Conservation (phyloP, 352 stramenopile genomes). For the Stephanocyclus meneghinianus region DNA sequence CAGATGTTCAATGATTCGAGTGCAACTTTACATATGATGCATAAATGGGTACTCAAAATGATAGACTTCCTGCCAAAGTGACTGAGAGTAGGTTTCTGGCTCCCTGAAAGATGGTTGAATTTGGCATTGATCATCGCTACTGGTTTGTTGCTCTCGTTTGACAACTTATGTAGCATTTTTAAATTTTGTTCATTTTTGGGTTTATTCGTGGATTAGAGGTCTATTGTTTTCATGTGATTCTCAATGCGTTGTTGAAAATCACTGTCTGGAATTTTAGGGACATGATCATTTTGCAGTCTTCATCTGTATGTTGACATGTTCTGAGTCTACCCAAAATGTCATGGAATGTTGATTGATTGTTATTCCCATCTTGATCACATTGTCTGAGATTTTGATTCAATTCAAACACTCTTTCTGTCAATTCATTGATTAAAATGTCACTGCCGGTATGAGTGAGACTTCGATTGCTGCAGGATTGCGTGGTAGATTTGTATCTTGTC, state of each 20-base stretch:
- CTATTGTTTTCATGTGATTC: not conserved
- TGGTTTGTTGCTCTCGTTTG: not conserved
- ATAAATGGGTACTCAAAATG: too few species aligned
- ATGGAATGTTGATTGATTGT: not conserved
- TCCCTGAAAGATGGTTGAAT: too few species aligned
- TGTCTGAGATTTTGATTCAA: not conserved
- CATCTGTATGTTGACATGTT: not conserved
- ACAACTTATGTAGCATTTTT: not conserved
- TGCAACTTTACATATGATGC: too few species aligned
- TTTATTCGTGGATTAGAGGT: not conserved
- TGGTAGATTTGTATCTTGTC: not conserved
- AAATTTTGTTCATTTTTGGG: not conserved
- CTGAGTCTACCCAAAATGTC: not conserved
- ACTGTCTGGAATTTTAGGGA: not conserved
- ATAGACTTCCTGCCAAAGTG: slow-evolving; percentile 62
- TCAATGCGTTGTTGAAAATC: not conserved
- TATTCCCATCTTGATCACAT: not conserved
- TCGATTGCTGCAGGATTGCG: not conserved
- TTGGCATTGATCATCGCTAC: not conserved
- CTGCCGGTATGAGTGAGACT: not conserved
- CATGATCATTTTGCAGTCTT: not conserved
- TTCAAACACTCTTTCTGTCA: not conserved
- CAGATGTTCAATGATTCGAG: too few species aligned
- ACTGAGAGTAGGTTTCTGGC: too few species aligned
- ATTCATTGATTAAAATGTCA: not conserved